Evolutionary conservation across 139 green algal genomes (phyloP).

Genomic region (Picochlorum costavermella): DNA sequence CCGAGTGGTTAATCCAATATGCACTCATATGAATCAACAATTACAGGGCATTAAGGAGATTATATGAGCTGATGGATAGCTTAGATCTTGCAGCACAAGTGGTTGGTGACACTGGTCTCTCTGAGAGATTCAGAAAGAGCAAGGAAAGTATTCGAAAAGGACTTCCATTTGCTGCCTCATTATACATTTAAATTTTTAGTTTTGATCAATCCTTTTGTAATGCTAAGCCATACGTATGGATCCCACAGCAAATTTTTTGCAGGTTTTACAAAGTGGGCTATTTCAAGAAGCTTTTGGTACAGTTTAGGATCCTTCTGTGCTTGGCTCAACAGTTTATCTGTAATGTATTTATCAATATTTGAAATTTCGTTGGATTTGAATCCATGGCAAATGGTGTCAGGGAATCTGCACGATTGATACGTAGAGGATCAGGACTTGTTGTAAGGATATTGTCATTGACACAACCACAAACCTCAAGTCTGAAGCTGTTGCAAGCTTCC

Average conservation of each 20-base stretch:
- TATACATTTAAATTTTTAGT: conserved; percentile 69
- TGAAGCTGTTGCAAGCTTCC: conserved; percentile 1
- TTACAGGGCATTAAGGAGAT: conserved; percentile 47
- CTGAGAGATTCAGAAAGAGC: conserved; percentile 56
- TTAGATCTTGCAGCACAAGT: conserved; percentile 57
- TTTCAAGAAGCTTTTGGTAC: conserved; percentile 3
- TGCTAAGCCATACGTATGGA: background rate
- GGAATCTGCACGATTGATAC: background rate
- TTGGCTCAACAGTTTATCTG: background rate
- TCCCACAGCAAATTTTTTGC: background rate
- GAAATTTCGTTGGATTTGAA: background rate
- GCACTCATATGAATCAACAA: background rate
- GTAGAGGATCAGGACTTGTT: background rate
- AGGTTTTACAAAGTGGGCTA: background rate
- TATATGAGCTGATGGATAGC: conserved; percentile 91
- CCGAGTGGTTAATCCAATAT: too few relatives aligned
- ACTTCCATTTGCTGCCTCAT: conserved; percentile 89
- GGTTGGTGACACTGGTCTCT: conserved; percentile 70
- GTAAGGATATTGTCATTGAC: background rate
- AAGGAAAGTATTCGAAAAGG: conserved; percentile 68
- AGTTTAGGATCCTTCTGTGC: background rate
- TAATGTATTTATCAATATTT: background rate
- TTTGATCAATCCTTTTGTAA: background rate
- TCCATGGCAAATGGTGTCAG: background rate
- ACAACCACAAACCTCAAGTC: background rate